phyloP scores from a whole-genome alignment of 441 rosid species.

The Gossypium aridum region DNA sequence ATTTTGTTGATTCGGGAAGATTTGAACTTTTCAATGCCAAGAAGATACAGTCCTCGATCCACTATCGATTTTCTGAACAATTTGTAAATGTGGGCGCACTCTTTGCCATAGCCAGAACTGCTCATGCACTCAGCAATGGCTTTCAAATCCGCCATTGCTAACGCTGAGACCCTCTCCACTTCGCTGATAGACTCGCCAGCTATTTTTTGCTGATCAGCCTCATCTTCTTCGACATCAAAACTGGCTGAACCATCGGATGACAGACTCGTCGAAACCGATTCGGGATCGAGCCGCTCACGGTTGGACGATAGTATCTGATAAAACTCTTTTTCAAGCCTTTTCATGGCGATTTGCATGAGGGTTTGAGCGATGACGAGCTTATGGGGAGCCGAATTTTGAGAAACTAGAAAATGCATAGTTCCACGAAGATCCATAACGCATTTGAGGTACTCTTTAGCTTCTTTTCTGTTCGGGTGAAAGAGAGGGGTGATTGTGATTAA shows the following conservation, averaged over 20 bases:
- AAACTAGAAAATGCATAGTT: slow-evolving; percentile 50
- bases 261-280: slow-evolving; percentile 40
- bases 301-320: slow-evolving; percentile 37
- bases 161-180: slow-evolving; percentile 30
- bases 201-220: slow-evolving; percentile 20
- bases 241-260: slow-evolving; percentile 28
- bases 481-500: slow-evolving; percentile 22
- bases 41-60: slow-evolving; percentile 41
- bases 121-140: slow-evolving; percentile 55
- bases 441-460: slow-evolving; percentile 45
- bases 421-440: slow-evolving; percentile 36
- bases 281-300: slow-evolving; percentile 34
- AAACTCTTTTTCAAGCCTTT: slow-evolving; percentile 51
- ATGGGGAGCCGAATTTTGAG: slow-evolving; percentile 24
- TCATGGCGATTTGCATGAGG: slow-evolving; percentile 54
- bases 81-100: slow-evolving; percentile 44
- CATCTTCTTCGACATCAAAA: slow-evolving; percentile 24
- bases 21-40: slow-evolving; percentile 37
- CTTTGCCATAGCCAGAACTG: slow-evolving; percentile 48
- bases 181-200: slow-evolving; percentile 30
- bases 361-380: slow-evolving; percentile 48
- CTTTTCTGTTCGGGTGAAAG: slow-evolving; percentile 36
- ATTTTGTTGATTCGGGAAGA: slow-evolving; percentile 32
- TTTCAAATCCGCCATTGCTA: slow-evolving; percentile 44
- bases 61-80: slow-evolving; percentile 40